Percentiles rank a stretch among this genome's conserved stretches.
Conservation (phyloP, 768 basidiomycete species). For the Phaffia australis region DNA sequence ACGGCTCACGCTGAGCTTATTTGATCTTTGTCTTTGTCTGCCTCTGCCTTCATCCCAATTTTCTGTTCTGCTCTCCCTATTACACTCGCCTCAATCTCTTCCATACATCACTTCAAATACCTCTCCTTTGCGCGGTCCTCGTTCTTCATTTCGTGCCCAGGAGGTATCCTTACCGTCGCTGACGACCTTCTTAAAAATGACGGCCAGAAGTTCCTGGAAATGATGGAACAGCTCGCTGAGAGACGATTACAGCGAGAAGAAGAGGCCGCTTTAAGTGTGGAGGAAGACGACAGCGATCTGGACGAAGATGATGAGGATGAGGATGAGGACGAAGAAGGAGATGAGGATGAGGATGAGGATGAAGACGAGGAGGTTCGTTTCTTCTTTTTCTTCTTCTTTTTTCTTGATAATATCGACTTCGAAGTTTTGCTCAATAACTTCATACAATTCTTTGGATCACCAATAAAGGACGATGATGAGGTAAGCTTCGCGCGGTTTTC, state of each 20-base stretch:
- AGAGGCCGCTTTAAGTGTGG: slow-evolving; percentile 47
- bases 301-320: slow-evolving; percentile 54
- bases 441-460: neutral
- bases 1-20: neutral
- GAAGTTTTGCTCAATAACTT: neutral
- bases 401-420: slow-evolving; percentile 3
- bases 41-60: neutral
- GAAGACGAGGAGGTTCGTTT: slow-evolving; percentile 34
- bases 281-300: slow-evolving; percentile 48
- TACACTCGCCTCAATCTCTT: slow-evolving; percentile 11
- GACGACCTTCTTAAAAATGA: slow-evolving; percentile 98
- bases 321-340: slow-evolving; percentile 49
- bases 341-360: slow-evolving; percentile 28
- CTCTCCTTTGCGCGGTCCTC: slow-evolving; percentile 8
- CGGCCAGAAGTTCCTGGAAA: slow-evolving; percentile 96
- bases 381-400: slow-evolving; percentile 26
- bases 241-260: slow-evolving; percentile 86
- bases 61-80: slow-evolving; percentile 18
- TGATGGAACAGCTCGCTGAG: slow-evolving; percentile 99
- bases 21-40: neutral
- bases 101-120: neutral
- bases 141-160: slow-evolving; percentile 43
- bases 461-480: slow-evolving; percentile 38
- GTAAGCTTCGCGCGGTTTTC: slow-evolving; percentile 28
- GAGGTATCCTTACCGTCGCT: slow-evolving; percentile 94